Evolutionary conservation across 345 rosid genomes (phyloP).

Genomic region (Melaleuca quinquenervia): DNA sequence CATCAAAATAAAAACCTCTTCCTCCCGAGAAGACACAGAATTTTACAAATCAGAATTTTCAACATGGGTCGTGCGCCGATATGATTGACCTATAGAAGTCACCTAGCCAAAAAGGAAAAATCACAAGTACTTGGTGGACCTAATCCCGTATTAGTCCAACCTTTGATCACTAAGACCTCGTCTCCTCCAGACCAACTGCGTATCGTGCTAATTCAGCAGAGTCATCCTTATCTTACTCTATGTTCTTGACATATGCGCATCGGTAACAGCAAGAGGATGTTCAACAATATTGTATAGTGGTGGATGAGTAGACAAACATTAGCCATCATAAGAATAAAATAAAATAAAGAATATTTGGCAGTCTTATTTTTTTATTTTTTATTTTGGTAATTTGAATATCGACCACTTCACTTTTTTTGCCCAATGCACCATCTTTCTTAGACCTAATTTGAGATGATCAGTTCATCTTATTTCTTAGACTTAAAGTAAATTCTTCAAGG

Average conservation of each 20-base stretch:
- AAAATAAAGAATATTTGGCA: background rate
- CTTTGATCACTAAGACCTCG: background rate
- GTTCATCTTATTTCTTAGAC: background rate
- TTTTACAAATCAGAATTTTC: background rate
- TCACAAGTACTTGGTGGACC: background rate
- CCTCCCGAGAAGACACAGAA: background rate
- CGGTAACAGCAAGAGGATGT: background rate
- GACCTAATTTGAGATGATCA: background rate
- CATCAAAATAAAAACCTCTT: background rate
- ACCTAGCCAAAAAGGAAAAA: background rate
- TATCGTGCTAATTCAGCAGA: background rate
- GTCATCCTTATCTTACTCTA: background rate
- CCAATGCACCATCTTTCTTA: background rate
- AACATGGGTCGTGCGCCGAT: accelerated
- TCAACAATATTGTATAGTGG: background rate
- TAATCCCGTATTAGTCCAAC: background rate
- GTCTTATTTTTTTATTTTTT: background rate
- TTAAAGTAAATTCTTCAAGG: accelerated
- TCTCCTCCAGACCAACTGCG: background rate
- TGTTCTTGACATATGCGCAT: background rate
- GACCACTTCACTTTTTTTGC: background rate
- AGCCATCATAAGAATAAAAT: no score
- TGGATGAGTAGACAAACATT: background rate
- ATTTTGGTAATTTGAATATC: background rate
- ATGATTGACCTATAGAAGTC: background rate